Base-by-base conservation (phyloP, 208 protist species). In the Sergeia podlipaevii region DNA sequence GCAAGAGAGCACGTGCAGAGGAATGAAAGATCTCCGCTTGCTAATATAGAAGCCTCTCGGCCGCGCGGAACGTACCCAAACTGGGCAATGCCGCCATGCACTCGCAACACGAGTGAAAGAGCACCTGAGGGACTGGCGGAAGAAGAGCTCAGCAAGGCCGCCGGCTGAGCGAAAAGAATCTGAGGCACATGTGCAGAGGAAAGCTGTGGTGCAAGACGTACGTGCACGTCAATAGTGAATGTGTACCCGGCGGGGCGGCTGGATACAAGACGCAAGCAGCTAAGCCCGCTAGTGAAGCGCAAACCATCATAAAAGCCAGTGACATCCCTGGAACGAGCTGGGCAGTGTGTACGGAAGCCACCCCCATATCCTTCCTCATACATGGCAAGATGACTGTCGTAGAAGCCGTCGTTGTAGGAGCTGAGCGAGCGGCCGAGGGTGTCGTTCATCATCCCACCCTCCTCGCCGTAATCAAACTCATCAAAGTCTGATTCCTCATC, bases 151-250 rank as follows among this genome's bases (percentile, higher is more conserved):
- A n/a, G n/a, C n/a, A n/a, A 24, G 30, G 30, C 47, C 13, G 42
- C 20, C 32, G 53, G 39, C 53, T 93, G 84, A 34, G 82, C 61
- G 53, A 96, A 75, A 7, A 96, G 29, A 13, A 91, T 69, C 58
- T 96, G 90, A 34, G 65, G 70, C n/a, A n/a, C n/a, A n/a, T n/a
- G n/a, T n/a, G n/a, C n/a, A n/a, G n/a, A n/a, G 18, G 59, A 53
- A 30, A 58, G 45, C 17, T 76, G 30, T 37, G 88, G 65, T 17
- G 54, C 62, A 13, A 82, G 24, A 59, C 77, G 77, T 26, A 96
- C 21, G 32, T 67, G 20, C 5, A 91, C 26, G 48, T 94, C 77
- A 34, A 95, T 49, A 21, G 85, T 93, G 70, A 87, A 94, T 38
- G 74, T 77, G 11, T 74, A 49, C 7, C 77, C 73, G 2, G 83